Evolutionary conservation across 1,284 basidiomycete genomes (phyloP), one percentile per base, ranked within the genome.

Genomic region (Serendipita sp.): DNA sequence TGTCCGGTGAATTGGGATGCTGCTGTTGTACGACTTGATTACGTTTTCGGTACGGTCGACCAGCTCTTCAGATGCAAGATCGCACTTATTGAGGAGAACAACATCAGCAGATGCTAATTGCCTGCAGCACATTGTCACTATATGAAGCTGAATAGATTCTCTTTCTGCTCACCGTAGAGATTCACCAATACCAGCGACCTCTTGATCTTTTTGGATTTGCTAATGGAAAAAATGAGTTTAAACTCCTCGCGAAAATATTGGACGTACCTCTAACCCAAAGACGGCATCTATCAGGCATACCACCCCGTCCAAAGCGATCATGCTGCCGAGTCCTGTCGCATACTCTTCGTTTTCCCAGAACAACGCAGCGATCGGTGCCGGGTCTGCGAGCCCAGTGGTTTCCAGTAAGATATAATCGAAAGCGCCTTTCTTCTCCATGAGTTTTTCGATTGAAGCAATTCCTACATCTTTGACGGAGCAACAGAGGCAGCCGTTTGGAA

Each of bases 311-410:
- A 96, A 78, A 10, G 79, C 75, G 63, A 93, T 90, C 65, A 90
- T 84, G 65, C 75, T 78, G 2, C 85, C 80, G 0, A 90, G 75
- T 1, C 86, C 83, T 17, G 71, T 78, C 0, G 87, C 82, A 72
- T 83, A 91, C 69, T 93, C 91, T 71, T 95, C 92, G 69, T 95
- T 95, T 32, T 85, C 82, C 93, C 93, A 96, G 71, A 96, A 93
- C 73, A 88, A 84, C 1, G 84, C 83, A 0, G 91, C 90, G 62
- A 93, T 91, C 0, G 90, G 88, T 8, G 85, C 87, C 84, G 55
- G 35, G 45, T 10, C 3, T 64, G 93, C 93, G 3, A 97, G 77
- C 0, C 93, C 93, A 0, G 93, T 96, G 1, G 93, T 90, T 74
- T 97, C 93, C 3, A 97, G 79, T 42, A 97, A 75, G 64, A 96